Percentiles rank a stretch among this genome's conserved stretches.
These are phyloP conservation scores for Lagerstroemia speciosa DNA, from an alignment of 345 rosid species.

Conservation along the genomic window DNA sequence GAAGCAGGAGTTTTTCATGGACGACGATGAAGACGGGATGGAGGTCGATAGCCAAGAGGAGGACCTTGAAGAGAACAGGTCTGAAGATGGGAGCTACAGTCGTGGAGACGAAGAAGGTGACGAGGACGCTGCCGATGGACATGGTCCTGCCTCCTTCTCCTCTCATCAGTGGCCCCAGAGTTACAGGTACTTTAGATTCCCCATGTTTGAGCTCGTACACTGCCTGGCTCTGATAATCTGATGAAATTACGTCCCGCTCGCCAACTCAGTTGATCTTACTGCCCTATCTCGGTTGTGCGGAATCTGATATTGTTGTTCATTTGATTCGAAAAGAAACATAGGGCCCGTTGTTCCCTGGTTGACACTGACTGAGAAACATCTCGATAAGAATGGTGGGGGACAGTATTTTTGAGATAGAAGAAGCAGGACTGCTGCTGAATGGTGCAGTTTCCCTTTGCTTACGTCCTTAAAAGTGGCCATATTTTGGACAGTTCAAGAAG, in stretches of 20 bases:
- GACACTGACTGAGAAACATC: too few species aligned
- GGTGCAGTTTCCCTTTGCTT: background rate
- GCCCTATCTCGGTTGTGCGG: background rate
- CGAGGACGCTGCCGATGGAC: constrained; percentile 14
- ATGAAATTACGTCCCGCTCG: background rate
- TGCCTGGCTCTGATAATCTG: background rate
- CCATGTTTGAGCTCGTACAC: background rate
- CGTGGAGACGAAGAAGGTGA: constrained; percentile 27
- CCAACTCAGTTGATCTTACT: background rate
- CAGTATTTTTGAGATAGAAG: background rate
- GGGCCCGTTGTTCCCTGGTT: background rate
- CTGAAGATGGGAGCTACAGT: constrained; percentile 13
- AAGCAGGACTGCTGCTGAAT: background rate
- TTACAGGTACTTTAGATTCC: constrained; percentile 34
- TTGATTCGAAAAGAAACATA: background rate
- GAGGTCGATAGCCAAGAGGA: constrained; percentile 25
- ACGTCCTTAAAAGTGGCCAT: background rate
- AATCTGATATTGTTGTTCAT: background rate
- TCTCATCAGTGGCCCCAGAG: constrained; percentile 81
- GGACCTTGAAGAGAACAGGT: constrained; percentile 30
- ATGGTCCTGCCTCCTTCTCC: constrained; percentile 17
- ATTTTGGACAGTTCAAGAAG: background rate
- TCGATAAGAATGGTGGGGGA: too few species aligned
- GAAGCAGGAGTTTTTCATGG: constrained; percentile 28
- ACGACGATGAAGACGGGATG: constrained; percentile 21